Evolutionary conservation across 768 basidiomycete genomes (phyloP).

Genomic region (Tylopilus felleus): DNA sequence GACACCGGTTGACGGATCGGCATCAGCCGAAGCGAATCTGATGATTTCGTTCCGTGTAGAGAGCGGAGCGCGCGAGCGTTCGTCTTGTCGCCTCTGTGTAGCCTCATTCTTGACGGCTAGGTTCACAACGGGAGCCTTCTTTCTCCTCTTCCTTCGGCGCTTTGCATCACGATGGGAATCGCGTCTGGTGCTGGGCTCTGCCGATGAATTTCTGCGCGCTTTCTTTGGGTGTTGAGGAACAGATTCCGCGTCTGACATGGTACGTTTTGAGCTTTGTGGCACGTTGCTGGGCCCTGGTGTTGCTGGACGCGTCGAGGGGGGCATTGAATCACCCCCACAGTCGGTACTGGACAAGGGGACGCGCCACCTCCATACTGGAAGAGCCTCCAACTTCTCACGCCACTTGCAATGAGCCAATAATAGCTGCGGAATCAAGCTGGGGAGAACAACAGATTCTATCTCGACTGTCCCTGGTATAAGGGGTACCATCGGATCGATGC

Average conservation of each 20-base stretch:
- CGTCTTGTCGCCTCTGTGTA: slow-evolving; percentile 4
- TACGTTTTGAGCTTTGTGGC: slow-evolving; percentile 10
- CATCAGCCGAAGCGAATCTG: slow-evolving; percentile 23
- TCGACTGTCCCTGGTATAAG: too few relatives aligned
- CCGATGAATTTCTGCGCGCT: slow-evolving; percentile 18
- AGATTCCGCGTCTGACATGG: slow-evolving; percentile 26
- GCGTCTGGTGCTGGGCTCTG: slow-evolving; percentile 13
- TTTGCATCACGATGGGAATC: slow-evolving; percentile 24
- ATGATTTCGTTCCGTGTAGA: slow-evolving; percentile 26
- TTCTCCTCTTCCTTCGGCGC: slow-evolving; percentile 29
- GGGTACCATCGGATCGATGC: too few relatives aligned
- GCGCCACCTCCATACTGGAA: neutral
- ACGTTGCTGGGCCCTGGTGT: slow-evolving; percentile 15
- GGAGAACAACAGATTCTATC: too few relatives aligned
- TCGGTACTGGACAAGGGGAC: neutral
- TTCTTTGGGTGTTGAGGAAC: slow-evolving; percentile 23
- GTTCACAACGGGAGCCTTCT: slow-evolving; percentile 26
- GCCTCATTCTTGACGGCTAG: slow-evolving; percentile 9
- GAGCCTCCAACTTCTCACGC: slow-evolving; percentile 22
- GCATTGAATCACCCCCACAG: slow-evolving; percentile 16
- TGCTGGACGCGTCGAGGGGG: slow-evolving; percentile 22
- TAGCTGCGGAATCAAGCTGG: too few relatives aligned
- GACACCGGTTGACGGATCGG: slow-evolving; percentile 1
- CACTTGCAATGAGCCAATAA: slow-evolving; percentile 6
- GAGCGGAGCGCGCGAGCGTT: slow-evolving; percentile 17